Base-by-base conservation (phyloP, 208 protist species). In the Wallacemonas rigidus region DNA sequence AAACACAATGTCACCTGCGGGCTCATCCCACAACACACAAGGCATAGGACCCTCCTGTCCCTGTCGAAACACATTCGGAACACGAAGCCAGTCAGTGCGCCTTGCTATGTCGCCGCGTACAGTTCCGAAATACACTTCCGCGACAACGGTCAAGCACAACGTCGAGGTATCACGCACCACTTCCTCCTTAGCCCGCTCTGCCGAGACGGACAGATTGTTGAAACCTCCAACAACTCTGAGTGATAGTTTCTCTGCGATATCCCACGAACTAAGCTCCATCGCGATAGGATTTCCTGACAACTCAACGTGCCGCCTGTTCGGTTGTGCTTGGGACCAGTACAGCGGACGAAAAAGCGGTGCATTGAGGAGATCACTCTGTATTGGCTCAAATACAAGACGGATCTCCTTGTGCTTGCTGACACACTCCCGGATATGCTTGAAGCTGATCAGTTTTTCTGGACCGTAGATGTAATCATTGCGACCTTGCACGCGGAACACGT, bases 391-490 rank as follows among this genome's bases (percentile, higher is more conserved):
- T 11, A 84, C 69, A 14, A 93, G 45, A 64, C 87, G 69, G 17
- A 89, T 78, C 62, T 88, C 77, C 0, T 36, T 38, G 54, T 83
- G 81, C 54, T 91, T 84, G 43, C 77, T 86, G 9, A 89, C 75
- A 50, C 81, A 85, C 14, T 89, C 80, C 9, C 83, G 68, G 15
- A 91, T 84, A 62, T 85, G 80, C 45, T 74, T 69, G 68, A 89
- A 91, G 61, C 87, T 83, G 54, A 88, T 88, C 1, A 89, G 58
- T n/a, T 43, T 62, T 56, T 89, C 75, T 11, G 48, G 26, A 4
- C 88, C 83, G 57, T 93, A 88, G 2, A 91, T 83, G 61, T 82
- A 91, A 40, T 93, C 88, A 26, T 81, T 87, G n/a, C 80, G 45
- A 1, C 83, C 85, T 44, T 87, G 82, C 1, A 88, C 81, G 51